Evolutionary conservation across 352 stramenopile genomes (phyloP).

Genomic region (Aphanomyces cochlioides): DNA sequence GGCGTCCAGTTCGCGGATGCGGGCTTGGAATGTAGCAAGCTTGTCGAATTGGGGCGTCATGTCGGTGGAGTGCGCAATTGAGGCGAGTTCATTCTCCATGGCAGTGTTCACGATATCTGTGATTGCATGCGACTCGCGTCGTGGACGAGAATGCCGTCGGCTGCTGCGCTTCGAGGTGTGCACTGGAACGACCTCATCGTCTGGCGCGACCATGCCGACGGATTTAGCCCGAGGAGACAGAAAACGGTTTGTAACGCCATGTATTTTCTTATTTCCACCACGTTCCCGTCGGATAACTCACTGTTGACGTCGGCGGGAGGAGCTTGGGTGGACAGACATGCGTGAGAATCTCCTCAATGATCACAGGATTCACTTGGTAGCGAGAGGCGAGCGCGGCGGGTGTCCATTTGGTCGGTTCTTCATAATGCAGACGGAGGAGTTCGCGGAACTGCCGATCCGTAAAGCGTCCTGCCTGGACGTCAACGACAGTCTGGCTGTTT

Average conservation of each 20-base stretch:
- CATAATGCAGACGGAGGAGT: constrained; percentile 10
- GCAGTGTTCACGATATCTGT: too few relatives aligned
- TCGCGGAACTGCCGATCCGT: constrained; percentile 28
- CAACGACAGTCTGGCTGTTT: constrained; percentile 23
- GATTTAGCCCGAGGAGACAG: too few relatives aligned
- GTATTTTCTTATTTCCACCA: constrained; percentile 15
- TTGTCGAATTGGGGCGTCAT: too few relatives aligned
- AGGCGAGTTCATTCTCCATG: too few relatives aligned
- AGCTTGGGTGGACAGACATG: constrained; percentile 14
- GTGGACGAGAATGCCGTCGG: too few relatives aligned
- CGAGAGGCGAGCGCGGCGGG: neutral
- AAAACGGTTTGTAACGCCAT: neutral
- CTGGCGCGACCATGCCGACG: too few relatives aligned
- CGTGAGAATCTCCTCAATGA: constrained; percentile 15
- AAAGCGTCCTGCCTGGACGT: constrained; percentile 10
- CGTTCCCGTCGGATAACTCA: constrained; percentile 16
- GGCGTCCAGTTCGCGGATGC: too few relatives aligned
- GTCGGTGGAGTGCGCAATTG: too few relatives aligned
- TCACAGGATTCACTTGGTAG: neutral
- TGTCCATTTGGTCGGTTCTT: constrained; percentile 9
- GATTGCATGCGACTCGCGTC: too few relatives aligned
- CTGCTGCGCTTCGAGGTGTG: too few relatives aligned
- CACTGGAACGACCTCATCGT: too few relatives aligned
- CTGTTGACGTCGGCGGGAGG: constrained; percentile 6
- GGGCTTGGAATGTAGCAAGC: too few relatives aligned